Conservation (phyloP, 2,329 filamentous ascomycete species). For the Colletotrichum sp. region DNA sequence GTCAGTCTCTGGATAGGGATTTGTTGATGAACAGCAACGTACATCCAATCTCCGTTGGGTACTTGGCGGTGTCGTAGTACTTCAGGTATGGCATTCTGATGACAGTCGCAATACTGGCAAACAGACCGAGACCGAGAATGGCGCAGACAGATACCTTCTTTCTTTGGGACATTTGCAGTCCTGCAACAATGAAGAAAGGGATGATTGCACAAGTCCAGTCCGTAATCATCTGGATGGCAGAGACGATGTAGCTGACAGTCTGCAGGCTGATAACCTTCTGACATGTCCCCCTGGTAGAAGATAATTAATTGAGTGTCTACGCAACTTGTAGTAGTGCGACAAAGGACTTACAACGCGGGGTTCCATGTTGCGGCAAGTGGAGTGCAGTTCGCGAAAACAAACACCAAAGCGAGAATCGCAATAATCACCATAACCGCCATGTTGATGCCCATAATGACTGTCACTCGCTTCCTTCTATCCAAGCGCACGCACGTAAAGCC, state of each 20-base stretch:
- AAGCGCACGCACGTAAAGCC: slow-evolving; percentile 24
- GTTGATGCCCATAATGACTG: slow-evolving; percentile 17
- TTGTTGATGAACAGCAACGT: background rate
- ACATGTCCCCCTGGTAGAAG: background rate
- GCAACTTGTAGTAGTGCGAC: fast-evolving
- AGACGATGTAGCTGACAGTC: slow-evolving; percentile 23
- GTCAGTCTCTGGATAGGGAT: background rate
- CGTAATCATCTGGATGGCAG: slow-evolving; percentile 24
- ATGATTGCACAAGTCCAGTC: slow-evolving; percentile 33
- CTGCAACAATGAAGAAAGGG: slow-evolving; percentile 31
- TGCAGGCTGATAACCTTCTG: slow-evolving; percentile 3
- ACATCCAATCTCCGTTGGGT: background rate
- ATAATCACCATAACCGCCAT: slow-evolving; percentile 18
- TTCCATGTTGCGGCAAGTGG: slow-evolving; percentile 26
- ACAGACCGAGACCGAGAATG: background rate
- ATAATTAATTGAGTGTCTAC: background rate
- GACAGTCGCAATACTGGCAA: background rate
- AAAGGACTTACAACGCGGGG: slow-evolving; percentile 12
- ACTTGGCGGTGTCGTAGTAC: background rate
- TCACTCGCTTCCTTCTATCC: slow-evolving; percentile 5
- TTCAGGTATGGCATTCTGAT: background rate
- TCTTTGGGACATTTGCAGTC: slow-evolving; percentile 28
- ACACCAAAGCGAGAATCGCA: slow-evolving; percentile 13
- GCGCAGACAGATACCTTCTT: slow-evolving; percentile 22
- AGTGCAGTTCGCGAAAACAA: slow-evolving; percentile 24